Conservation (phyloP, 106 monocot genomes). For the Xerophyta viscosa region DNA sequence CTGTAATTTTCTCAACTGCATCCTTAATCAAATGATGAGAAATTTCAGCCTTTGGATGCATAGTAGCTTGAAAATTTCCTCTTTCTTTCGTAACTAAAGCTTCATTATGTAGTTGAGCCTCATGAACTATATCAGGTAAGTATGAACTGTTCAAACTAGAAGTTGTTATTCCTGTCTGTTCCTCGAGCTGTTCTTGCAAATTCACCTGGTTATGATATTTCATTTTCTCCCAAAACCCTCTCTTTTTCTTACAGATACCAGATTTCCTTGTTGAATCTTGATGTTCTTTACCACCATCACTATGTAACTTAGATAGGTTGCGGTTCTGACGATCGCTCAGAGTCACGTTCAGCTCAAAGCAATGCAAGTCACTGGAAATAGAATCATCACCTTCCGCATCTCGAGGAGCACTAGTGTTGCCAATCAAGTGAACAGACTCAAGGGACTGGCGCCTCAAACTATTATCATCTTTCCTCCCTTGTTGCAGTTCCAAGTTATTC, state of each 20-base stretch:
- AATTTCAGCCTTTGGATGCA: too few species aligned
- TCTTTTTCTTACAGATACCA: constrained; percentile 14
- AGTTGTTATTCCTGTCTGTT: not conserved
- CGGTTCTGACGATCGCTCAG: not conserved
- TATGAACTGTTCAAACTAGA: constrained; percentile 4
- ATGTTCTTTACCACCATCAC: constrained; percentile 1
- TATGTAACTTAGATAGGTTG: constrained; percentile 1
- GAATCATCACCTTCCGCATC: constrained; percentile 65
- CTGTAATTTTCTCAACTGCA: constrained; percentile 3
- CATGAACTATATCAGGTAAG: not conserved
- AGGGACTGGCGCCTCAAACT: constrained; percentile 43
- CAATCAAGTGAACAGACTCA: constrained; percentile 65
- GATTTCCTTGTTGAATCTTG: constrained; percentile 17
- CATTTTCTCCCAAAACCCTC: constrained; percentile 5
- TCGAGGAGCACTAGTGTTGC: constrained; percentile 51
- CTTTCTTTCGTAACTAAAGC: not conserved
- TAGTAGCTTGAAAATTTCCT: not conserved
- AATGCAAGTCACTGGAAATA: constrained; percentile 56
- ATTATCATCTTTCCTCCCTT: constrained; percentile 3
- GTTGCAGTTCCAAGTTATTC: constrained; percentile 5
- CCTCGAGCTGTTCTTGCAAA: not conserved
- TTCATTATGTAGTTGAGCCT: constrained; percentile 1
- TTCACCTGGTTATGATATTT: constrained; percentile 5
- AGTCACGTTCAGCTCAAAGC: constrained; percentile 51
- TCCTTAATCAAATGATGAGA: not conserved